A percentile compares a stretch with the other conserved stretches of the same genome.
These are phyloP conservation scores for Suaeda aralocaspica DNA, from an alignment of 148 eudicot species.

Conservation along the genomic window DNA sequence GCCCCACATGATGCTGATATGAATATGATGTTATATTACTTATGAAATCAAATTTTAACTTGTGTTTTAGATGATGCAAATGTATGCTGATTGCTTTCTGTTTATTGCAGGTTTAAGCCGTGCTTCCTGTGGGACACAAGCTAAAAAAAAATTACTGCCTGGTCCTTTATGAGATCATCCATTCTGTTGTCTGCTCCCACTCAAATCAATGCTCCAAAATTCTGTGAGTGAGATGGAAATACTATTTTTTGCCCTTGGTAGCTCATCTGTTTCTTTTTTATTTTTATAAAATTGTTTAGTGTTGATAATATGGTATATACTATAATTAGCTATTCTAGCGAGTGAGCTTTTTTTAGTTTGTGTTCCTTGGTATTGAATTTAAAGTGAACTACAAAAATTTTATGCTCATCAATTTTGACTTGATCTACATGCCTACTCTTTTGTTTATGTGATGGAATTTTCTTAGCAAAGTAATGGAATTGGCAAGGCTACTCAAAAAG, in stretches of 20 bases:
- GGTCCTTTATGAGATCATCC: slow-evolving; percentile 6
- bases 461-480: not conserved
- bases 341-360: not conserved
- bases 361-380: not conserved
- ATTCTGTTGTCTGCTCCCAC: slow-evolving; percentile 21
- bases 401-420: slow-evolving; percentile 17
- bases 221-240: slow-evolving; percentile 20
- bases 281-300: slow-evolving; percentile 12
- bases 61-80: not conserved
- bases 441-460: slow-evolving; percentile 1
- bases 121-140: slow-evolving; percentile 9
- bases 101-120: slow-evolving; percentile 6
- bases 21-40: too few relatives aligned
- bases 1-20: too few relatives aligned
- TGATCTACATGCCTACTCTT: not conserved
- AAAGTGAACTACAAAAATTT: slow-evolving; percentile 10
- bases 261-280: slow-evolving; percentile 2
- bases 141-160: not conserved
- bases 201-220: slow-evolving; percentile 16
- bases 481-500: not conserved
- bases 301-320: slow-evolving; percentile 24
- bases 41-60: too few relatives aligned
- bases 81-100: not conserved
- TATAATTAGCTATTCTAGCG: not conserved
- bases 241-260: slow-evolving; percentile 6